phyloP scores from a whole-genome alignment of 2,329 filamentous ascomycete genomes.

The Sporothrix schenckii region DNA sequence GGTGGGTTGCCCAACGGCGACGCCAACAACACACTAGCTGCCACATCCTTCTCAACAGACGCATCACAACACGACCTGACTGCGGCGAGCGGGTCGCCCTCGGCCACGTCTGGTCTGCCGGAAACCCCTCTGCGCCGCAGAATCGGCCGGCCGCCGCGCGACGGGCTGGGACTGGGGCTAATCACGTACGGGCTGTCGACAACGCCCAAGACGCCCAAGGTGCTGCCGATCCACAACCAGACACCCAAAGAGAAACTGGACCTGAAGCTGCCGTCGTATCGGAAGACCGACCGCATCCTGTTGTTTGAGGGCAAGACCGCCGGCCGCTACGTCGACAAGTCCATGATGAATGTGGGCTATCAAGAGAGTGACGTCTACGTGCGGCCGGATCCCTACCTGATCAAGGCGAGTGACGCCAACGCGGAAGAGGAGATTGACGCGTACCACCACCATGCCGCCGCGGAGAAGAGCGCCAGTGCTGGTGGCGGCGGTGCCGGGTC shows the following conservation, averaged over 20 bases:
- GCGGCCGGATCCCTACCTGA: constrained; percentile 72
- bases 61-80: neutral
- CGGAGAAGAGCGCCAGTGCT: constrained; percentile 47
- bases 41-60: neutral
- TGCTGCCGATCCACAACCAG: constrained; percentile 76
- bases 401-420: constrained; percentile 63
- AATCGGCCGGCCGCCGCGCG: constrained; percentile 53
- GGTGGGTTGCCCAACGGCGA: constrained; percentile 14
- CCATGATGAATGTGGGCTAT: constrained; percentile 94
- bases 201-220: constrained; percentile 62
- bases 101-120: constrained; percentile 7
- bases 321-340: constrained; percentile 90
- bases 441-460: constrained; percentile 43
- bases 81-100: neutral
- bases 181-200: constrained; percentile 54
- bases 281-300: constrained; percentile 76
- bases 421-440: constrained; percentile 63
- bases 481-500: neutral
- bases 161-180: constrained; percentile 50
- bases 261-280: constrained; percentile 73
- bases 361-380: constrained; percentile 91
- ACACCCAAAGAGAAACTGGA: constrained; percentile 80
- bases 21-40: constrained; percentile 9
- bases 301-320: constrained; percentile 82
- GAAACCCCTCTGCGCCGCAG: constrained; percentile 42